Evolutionary conservation across 768 basidiomycete species (phyloP).

Genomic region (Pluteus cervinus): DNA sequence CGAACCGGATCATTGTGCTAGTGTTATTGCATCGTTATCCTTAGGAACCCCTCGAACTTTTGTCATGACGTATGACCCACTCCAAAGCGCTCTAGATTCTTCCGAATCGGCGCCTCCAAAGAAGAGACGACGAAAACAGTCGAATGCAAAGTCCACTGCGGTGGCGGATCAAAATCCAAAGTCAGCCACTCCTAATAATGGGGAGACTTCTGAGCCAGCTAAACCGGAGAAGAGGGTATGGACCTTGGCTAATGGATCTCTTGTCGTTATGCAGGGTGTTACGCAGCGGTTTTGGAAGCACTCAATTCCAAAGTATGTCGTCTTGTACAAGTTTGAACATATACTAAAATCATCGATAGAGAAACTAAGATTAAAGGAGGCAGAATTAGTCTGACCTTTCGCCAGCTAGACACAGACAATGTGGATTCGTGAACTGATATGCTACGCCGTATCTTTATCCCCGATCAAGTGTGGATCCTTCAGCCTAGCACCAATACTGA

Average conservation of each 20-base stretch:
- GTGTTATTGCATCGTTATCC: conserved; percentile 25
- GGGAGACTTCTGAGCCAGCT: no score
- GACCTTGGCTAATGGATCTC: conserved; percentile 18
- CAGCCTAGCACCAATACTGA: no score
- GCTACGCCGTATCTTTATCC: no score
- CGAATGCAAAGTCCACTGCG: no score
- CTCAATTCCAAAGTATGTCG: conserved; percentile 22
- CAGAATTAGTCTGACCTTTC: conserved; percentile 25
- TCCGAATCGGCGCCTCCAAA: no score
- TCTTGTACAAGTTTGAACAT: background rate
- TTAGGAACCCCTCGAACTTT: conserved; percentile 23
- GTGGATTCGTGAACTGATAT: no score
- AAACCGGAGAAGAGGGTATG: conserved; percentile 18
- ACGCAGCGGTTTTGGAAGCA: conserved; percentile 27
- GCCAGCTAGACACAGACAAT: no score
- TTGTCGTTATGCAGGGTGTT: conserved; percentile 26
- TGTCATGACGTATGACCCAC: conserved; percentile 19
- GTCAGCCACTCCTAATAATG: no score
- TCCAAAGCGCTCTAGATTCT: no score
- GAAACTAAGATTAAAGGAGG: conserved; percentile 22
- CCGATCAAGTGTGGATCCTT: no score
- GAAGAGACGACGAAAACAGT: no score
- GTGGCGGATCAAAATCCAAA: no score
- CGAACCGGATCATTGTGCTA: conserved; percentile 3
- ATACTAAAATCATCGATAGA: conserved; percentile 12